These are phyloP conservation scores for Sporodiniella umbellata DNA, from an alignment of 371 early-diverging fungal genomes.

Conservation along the genomic window DNA sequence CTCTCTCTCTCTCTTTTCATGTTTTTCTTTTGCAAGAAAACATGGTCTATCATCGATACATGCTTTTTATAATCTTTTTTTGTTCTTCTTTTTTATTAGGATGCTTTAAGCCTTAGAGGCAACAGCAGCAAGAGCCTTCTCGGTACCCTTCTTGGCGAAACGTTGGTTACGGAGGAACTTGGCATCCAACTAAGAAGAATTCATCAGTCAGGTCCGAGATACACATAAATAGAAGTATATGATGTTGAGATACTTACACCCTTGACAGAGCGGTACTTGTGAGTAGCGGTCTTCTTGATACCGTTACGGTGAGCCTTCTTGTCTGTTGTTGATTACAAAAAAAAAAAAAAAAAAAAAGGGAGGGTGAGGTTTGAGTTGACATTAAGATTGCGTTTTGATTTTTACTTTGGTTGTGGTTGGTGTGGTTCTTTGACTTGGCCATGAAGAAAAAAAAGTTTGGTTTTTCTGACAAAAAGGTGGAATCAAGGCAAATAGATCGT, in stretches of 20 bases:
- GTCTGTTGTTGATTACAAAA: too few relatives aligned
- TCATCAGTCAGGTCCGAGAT: not conserved
- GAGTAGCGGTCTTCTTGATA: slow-evolving; percentile 92
- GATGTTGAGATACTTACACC: too few relatives aligned
- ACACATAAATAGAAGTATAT: too few relatives aligned
- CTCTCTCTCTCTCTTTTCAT: too few relatives aligned
- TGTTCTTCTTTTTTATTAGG: not conserved
- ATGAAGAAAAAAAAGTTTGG: too few relatives aligned
- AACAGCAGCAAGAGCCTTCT: slow-evolving; percentile 41
- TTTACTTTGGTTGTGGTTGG: slow-evolving; percentile 98
- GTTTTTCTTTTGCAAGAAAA: too few relatives aligned
- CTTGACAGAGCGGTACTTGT: slow-evolving; percentile 88
- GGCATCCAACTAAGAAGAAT: slow-evolving; percentile 73
- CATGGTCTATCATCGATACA: not conserved
- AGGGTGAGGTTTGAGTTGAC: too few relatives aligned
- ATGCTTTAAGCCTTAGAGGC: slow-evolving; percentile 3
- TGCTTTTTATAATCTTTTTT: not conserved
- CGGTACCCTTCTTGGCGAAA: slow-evolving; percentile 85
- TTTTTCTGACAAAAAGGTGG: too few relatives aligned
- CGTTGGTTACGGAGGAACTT: slow-evolving; percentile 99
- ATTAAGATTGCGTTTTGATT: not conserved
- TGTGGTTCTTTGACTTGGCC: slow-evolving; percentile 96
- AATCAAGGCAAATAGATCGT: too few relatives aligned
- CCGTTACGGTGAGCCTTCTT: slow-evolving; percentile 98
- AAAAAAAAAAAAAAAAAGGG: too few relatives aligned